Base-by-base conservation (phyloP, 202 grass and related monocot genomes). In the Elaeis oleifera region DNA sequence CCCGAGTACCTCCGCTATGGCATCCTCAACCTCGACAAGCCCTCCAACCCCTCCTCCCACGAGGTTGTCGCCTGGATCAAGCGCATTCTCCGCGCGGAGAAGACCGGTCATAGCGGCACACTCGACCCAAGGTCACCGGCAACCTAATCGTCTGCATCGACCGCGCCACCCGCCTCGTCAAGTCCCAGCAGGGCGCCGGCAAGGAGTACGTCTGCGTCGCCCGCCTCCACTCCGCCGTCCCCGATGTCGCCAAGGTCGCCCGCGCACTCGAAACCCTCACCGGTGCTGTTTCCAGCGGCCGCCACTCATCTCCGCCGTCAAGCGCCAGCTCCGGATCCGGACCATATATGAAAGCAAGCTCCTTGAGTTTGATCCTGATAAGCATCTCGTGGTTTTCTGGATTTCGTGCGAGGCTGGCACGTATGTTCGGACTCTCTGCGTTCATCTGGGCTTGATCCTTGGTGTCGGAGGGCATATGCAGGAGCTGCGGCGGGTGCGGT, bases 121-220 rank as follows among this genome's bases (percentile, higher is more conserved):
- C 90, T 90, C 62, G 90, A 95, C 54, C 90, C 49, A 95, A 95
- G 76, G 90, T 95, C 25, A 95, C 90, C 28, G 90, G 90, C 17
- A 95, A 95, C 69, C 85, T 95, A 59, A 84, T 95, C 60, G 90
- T 95, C 77, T 95, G 90, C 83, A 63, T 95, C 15, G 90, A 95
- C 71, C 86, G 90, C 32, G 90, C 89, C 62, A 95, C 90, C 53
- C 85, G 86, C 72, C 86, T 95, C 22, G 85, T 95, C 24, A 95
- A 95, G 68, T 95, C 90, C 11, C 90, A 95, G 79, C 90, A 95
- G 71, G 90, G 90, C 51, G 90, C 90, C 1, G 85, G 85, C 7
- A 95, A 95, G 76, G 90, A 90, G 74, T 95, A 95, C 64, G 85
- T 95, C 68, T 86, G 83, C 59, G 49, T 90, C 21, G 86, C 75